Percentiles rank a stretch among this genome's conserved stretches.
These are phyloP conservation scores for Populus hybrid DNA, from an alignment of 441 rosid genomes.

Conservation along the genomic window DNA sequence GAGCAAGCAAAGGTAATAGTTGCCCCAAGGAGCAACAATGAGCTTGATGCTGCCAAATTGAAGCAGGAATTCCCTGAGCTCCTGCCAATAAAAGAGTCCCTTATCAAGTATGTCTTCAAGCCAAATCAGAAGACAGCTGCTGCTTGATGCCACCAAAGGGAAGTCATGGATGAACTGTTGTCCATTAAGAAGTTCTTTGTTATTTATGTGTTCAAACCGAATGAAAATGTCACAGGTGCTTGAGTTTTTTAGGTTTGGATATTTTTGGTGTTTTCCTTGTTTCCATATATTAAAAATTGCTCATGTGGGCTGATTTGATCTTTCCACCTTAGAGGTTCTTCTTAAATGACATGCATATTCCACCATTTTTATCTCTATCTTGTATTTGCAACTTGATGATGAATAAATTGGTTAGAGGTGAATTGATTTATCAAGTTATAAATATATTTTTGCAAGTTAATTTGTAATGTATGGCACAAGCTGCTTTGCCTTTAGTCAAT, in stretches of 20 bases:
- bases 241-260: constrained; percentile 14
- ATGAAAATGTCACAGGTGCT: constrained; percentile 9
- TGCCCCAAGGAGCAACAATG: constrained; percentile 95
- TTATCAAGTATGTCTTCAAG: constrained; percentile 66
- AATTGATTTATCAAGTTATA: constrained; percentile 19
- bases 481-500: background rate
- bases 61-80: constrained; percentile 77
- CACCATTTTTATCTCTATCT: constrained; percentile 20
- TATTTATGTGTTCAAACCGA: constrained; percentile 11
- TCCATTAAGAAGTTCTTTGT: constrained; percentile 18
- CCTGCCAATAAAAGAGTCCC: constrained; percentile 76
- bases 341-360: constrained; percentile 17
- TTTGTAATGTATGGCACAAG: background rate
- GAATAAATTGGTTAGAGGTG: constrained; percentile 26
- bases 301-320: constrained; percentile 17
- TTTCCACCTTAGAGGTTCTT: constrained; percentile 9
- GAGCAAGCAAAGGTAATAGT: constrained; percentile 89
- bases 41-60: constrained; percentile 74
- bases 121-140: constrained; percentile 63
- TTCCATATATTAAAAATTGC: constrained; percentile 22
- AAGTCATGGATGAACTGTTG: constrained; percentile 15
- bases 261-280: constrained; percentile 5
- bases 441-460: constrained; percentile 2
- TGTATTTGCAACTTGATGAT: constrained; percentile 21
- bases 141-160: constrained; percentile 18